Conservation (phyloP, 768 basidiomycete species). For the Kwoniella bestiolae region DNA sequence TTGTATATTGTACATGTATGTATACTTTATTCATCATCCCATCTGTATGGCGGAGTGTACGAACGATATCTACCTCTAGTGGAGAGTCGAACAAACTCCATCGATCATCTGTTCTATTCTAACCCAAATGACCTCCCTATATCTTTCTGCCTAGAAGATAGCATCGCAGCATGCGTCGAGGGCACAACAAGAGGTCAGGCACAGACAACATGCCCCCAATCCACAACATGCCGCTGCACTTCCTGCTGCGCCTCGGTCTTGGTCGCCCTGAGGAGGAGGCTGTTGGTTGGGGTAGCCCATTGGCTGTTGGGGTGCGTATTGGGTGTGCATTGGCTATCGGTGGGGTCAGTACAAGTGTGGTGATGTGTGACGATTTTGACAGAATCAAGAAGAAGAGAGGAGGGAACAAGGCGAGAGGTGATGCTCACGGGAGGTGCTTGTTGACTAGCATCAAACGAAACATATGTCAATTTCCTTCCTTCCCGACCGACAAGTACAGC, state of each 20-base stretch:
- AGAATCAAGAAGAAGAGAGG: not conserved
- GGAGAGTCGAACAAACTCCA: not conserved
- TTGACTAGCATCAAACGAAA: no score
- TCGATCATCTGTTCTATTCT: not conserved
- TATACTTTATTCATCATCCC: no score
- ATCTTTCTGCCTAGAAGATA: conserved; percentile 13
- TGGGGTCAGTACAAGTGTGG: not conserved
- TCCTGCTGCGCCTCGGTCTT: conserved; percentile 16
- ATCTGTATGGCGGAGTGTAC: no score
- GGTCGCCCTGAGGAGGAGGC: conserved; percentile 2
- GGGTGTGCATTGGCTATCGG: not conserved
- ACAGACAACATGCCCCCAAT: conserved; percentile 21
- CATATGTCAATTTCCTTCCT: no score
- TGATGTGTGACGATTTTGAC: no score
- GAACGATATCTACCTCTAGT: no score
- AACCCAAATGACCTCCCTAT: not conserved
- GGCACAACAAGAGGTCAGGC: conserved; percentile 14
- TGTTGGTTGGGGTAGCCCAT: conserved; percentile 9
- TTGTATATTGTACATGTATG: not conserved
- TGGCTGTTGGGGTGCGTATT: conserved; percentile 16
- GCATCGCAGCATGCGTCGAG: conserved; percentile 23
- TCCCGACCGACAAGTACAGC: no score
- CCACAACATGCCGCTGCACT: conserved; percentile 19
- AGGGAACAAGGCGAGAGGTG: not conserved
- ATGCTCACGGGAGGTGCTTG: conserved; percentile 18